A percentile compares a stretch with the other conserved stretches of the same genome.
phyloP scores from a whole-genome alignment of 306 rosid species.

The Acacia confusa region DNA sequence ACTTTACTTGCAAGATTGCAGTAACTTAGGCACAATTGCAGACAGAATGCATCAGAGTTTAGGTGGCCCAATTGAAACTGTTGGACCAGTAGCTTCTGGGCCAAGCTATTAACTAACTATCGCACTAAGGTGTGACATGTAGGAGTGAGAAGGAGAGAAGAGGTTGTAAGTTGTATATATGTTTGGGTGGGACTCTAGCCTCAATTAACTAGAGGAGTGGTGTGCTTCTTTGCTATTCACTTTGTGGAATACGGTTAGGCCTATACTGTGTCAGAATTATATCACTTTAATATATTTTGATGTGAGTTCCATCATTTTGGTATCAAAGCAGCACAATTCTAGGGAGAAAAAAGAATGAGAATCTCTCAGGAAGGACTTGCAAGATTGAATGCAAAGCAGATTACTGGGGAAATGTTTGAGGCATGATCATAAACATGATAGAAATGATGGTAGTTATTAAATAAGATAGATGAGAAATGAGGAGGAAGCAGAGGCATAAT shows the following conservation, averaged over 20 bases:
- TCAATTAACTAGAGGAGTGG: neutral
- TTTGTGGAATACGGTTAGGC: neutral
- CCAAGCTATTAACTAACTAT: neutral
- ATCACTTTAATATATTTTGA: neutral
- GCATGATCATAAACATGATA: neutral
- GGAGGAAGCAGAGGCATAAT: neutral
- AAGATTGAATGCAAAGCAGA: neutral
- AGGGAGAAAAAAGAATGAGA: neutral
- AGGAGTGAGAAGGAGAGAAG: neutral
- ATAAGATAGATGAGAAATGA: neutral
- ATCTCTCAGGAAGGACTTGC: neutral
- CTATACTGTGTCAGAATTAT: neutral
- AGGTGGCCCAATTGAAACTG: neutral
- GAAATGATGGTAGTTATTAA: neutral
- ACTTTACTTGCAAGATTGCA: neutral
- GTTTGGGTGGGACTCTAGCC: neutral
- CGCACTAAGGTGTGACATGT: neutral
- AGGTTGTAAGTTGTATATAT: neutral
- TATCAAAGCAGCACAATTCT: neutral
- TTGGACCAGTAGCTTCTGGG: neutral
- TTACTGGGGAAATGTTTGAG: neutral
- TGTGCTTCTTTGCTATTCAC: neutral
- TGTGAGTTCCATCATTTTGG: neutral
- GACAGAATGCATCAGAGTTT: neutral
- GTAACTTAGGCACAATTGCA: neutral